These are phyloP conservation scores for Leucogyrophana mollusca DNA, from an alignment of 768 basidiomycete species.

Conservation along the genomic window DNA sequence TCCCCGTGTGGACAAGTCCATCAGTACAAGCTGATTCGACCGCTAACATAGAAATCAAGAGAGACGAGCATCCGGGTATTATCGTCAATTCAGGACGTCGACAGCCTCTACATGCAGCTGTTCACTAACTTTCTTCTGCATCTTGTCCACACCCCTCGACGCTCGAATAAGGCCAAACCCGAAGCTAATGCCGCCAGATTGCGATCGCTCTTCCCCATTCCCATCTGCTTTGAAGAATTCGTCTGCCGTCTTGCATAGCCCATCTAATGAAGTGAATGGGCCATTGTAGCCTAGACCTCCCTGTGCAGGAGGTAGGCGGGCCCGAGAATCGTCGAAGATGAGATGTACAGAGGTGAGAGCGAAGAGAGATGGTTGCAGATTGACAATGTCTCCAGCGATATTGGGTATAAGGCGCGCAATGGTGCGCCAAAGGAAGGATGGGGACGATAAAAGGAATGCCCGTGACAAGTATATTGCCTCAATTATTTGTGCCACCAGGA, in stretches of 20 bases:
- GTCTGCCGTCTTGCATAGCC: conserved; percentile 52
- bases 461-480: conserved; percentile 55
- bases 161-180: conserved; percentile 29
- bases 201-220: conserved; percentile 38
- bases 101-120: conserved; percentile 14
- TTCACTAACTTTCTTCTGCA: conserved; percentile 25
- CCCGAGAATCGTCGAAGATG: conserved; percentile 66
- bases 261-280: conserved; percentile 57
- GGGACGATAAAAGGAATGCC: conserved; percentile 33
- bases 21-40: too few species aligned
- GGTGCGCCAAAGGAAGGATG: conserved; percentile 23
- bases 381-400: conserved; percentile 47
- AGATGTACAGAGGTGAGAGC: conserved; percentile 52
- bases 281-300: conserved; percentile 67
- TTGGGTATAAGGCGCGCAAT: conserved; percentile 42
- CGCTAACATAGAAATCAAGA: too few species aligned
- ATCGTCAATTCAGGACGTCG: conserved; percentile 18
- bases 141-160: conserved; percentile 25
- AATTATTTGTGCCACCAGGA: conserved; percentile 58
- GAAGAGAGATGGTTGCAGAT: conserved; percentile 61
- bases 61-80: too few species aligned
- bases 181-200: conserved; percentile 46
- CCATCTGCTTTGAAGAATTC: conserved; percentile 41
- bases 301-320: conserved; percentile 48
- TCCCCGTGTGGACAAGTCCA: too few species aligned